A percentile compares a stretch with the other conserved stretches of the same genome.
These are phyloP conservation scores for Moesziomyces globuligerus DNA, from an alignment of 1,284 basidiomycete genomes.

Conservation along the genomic window DNA sequence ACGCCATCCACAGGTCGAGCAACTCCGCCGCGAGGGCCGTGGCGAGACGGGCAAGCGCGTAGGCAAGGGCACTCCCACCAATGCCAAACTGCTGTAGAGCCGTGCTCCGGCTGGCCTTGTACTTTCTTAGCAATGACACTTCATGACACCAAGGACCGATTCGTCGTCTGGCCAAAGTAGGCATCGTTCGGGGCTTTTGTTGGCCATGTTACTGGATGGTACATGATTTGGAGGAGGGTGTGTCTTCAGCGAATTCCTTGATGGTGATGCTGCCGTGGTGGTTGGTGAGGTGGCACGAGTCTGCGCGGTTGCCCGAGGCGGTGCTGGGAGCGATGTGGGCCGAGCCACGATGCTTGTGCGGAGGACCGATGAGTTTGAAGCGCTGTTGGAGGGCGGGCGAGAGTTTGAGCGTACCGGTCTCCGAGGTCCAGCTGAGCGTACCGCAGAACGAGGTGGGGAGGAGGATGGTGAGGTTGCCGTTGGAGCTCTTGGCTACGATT, in stretches of 20 bases:
- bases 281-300: slow-evolving; percentile 41
- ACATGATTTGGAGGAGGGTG: slow-evolving; percentile 7
- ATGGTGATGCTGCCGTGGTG: slow-evolving; percentile 40
- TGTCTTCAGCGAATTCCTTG: slow-evolving; percentile 28
- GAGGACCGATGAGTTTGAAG: slow-evolving; percentile 39
- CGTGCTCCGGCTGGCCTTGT: slow-evolving; percentile 1
- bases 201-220: slow-evolving; percentile 11
- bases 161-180: too few species aligned
- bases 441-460: slow-evolving; percentile 55
- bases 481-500: slow-evolving; percentile 42
- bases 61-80: slow-evolving; percentile 45
- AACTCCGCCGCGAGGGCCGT: slow-evolving; percentile 36
- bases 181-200: not conserved
- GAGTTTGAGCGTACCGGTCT: slow-evolving; percentile 50
- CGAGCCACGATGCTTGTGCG: slow-evolving; percentile 52
- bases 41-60: slow-evolving; percentile 38
- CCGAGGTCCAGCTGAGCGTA: slow-evolving; percentile 53
- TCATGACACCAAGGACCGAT: not conserved
- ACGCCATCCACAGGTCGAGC: slow-evolving; percentile 44
- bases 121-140: slow-evolving; percentile 13
- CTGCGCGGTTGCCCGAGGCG: slow-evolving; percentile 43
- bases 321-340: slow-evolving; percentile 45
- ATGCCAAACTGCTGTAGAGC: slow-evolving; percentile 27
- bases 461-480: slow-evolving; percentile 48
- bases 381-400: slow-evolving; percentile 39